phyloP scores from a whole-genome alignment of 169 alveolate genomes.

The Cryptosporidium viatorum region DNA sequence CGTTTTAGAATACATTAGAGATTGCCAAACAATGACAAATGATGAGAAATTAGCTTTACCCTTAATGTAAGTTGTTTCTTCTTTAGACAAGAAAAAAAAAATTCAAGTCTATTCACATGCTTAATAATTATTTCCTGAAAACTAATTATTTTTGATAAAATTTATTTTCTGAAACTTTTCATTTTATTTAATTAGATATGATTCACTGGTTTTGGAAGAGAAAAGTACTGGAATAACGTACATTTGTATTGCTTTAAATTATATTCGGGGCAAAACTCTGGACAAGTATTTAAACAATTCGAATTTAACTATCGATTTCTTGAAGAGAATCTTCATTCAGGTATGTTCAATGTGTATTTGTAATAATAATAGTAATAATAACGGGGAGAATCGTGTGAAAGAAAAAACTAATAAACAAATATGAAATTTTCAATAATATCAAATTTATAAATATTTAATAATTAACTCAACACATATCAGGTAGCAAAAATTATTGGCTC shows the following conservation, averaged over 20 bases:
- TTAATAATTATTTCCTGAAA: background rate
- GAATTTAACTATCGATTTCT: background rate
- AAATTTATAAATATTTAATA: background rate
- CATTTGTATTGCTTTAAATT: constrained; percentile 47
- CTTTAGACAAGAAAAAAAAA: too few species aligned
- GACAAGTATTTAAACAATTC: constrained; percentile 4
- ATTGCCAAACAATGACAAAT: background rate
- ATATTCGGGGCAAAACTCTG: constrained; percentile 20
- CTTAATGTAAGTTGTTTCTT: constrained; percentile 21
- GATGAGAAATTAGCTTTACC: constrained; percentile 14
- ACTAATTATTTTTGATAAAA: too few species aligned
- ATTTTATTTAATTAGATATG: constrained; percentile 7
- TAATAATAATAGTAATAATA: too few species aligned
- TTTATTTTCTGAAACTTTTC: background rate
- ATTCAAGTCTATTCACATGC: too few species aligned
- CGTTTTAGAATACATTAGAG: constrained; percentile 36
- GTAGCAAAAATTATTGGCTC: constrained; percentile 15
- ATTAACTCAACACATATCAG: background rate
- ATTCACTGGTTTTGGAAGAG: constrained; percentile 33
- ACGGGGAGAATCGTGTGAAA: too few species aligned
- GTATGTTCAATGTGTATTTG: background rate
- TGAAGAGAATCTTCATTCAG: constrained; percentile 19
- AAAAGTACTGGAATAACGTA: background rate
- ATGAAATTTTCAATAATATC: too few species aligned
- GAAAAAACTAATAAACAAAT: background rate